Evolutionary conservation across 306 rosid genomes (phyloP).

Genomic region (Cucumis melo): DNA sequence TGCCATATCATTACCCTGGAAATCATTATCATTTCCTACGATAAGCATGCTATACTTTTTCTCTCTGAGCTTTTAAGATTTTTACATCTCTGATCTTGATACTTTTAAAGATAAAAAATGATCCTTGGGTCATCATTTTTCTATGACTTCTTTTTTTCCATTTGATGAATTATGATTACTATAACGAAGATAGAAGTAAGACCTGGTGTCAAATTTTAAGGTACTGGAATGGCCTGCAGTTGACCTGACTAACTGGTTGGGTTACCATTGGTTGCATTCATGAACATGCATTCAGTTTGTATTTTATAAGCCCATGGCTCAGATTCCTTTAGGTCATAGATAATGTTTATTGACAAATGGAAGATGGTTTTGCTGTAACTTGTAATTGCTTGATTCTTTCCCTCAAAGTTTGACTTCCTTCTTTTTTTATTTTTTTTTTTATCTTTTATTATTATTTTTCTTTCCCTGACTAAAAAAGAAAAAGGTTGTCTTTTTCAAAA

Average conservation of each 20-base stretch:
- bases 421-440: neutral
- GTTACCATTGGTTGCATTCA: neutral
- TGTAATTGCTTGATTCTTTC: neutral
- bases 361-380: neutral
- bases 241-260: neutral
- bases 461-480: too few species aligned
- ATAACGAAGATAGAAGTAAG: neutral
- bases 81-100: neutral
- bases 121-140: neutral
- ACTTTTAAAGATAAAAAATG: neutral
- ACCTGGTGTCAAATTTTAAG: neutral
- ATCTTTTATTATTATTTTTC: too few species aligned
- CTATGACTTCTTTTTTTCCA: neutral
- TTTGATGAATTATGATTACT: neutral
- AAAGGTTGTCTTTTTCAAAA: too few species aligned
- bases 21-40: neutral
- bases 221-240: neutral
- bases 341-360: neutral
- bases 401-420: neutral
- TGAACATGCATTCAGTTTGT: neutral
- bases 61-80: neutral
- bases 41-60: neutral
- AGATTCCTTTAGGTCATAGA: neutral
- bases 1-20: neutral
- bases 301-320: neutral